Evolutionary conservation across 371 early-diverging fungal species (phyloP).

Genomic region (Batrachochytrium dendrobatidis): DNA sequence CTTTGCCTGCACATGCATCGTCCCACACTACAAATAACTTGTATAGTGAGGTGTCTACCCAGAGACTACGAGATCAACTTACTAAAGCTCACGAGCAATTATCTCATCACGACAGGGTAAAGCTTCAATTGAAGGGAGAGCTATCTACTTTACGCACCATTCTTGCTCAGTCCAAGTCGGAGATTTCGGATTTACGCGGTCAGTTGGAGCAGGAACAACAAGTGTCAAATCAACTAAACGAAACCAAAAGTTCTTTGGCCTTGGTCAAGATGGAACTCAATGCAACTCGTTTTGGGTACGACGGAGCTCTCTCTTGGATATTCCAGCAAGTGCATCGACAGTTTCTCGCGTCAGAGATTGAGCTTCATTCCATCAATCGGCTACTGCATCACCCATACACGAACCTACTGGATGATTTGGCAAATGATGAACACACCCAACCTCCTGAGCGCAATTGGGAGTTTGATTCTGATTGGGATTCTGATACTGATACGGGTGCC

Average conservation of each 20-base stretch:
- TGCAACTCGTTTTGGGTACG: slow-evolving; percentile 25
- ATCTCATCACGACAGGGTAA: slow-evolving; percentile 23
- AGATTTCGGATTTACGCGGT: slow-evolving; percentile 3
- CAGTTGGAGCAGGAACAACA: slow-evolving; percentile 6
- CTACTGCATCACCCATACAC: not conserved
- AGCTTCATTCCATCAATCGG: slow-evolving; percentile 16
- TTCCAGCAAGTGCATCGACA: slow-evolving; percentile 16
- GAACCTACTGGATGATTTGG: not conserved
- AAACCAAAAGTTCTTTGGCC: slow-evolving; percentile 31
- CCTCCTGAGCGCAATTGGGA: not conserved
- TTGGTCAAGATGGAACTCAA: slow-evolving; percentile 25
- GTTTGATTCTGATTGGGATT: not conserved
- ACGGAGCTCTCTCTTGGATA: slow-evolving; percentile 21
- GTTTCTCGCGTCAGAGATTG: slow-evolving; percentile 23
- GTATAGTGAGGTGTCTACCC: slow-evolving; percentile 7
- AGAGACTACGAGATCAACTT: slow-evolving; percentile 21
- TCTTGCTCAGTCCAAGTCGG: slow-evolving; percentile 9
- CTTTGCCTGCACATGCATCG: not conserved
- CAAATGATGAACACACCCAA: not conserved
- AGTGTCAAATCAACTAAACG: slow-evolving; percentile 24
- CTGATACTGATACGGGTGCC: not conserved
- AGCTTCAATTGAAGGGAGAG: slow-evolving; percentile 26
- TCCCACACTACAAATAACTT: not conserved
- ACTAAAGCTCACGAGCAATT: slow-evolving; percentile 28
- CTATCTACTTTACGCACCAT: slow-evolving; percentile 22